Evolutionary conservation across 2,329 filamentous ascomycete species (phyloP).

Genomic region (Cytospora leucostoma): DNA sequence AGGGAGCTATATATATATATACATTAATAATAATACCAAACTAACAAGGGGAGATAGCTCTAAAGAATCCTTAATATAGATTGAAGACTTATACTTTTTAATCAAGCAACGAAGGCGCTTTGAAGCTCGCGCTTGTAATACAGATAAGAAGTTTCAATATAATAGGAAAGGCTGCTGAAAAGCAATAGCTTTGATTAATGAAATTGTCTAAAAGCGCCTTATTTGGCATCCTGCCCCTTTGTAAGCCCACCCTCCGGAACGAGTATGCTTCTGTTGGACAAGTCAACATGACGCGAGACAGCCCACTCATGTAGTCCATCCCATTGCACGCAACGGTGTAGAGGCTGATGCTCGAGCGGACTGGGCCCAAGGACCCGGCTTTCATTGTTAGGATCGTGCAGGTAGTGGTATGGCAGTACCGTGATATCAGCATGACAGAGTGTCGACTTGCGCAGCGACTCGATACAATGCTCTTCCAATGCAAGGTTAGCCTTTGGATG

Average conservation of each 20-base stretch:
- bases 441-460: slow-evolving; percentile 3
- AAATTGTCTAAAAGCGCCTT: not conserved
- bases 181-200: too few species aligned
- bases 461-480: not conserved
- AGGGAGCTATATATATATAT: too few species aligned
- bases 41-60: too few species aligned
- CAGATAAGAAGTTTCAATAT: too few species aligned
- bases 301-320: slow-evolving; percentile 4
- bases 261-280: slow-evolving; percentile 4
- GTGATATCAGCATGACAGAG: slow-evolving; percentile 2
- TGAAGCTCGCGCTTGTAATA: too few species aligned
- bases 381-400: not conserved
- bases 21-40: too few species aligned
- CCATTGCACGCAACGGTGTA: slow-evolving; percentile 5
- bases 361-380: not conserved
- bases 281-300: slow-evolving; percentile 1
- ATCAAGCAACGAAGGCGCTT: too few species aligned
- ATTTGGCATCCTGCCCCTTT: not conserved
- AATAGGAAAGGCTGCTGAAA: too few species aligned
- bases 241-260: slow-evolving; percentile 1
- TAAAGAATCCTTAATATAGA: too few species aligned
- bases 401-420: slow-evolving; percentile 2
- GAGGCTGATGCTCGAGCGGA: not conserved
- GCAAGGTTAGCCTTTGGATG: not conserved
- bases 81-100: too few species aligned